Conservation (phyloP, 1,139 yeast species). For the Lodderomyces beijingensis region DNA sequence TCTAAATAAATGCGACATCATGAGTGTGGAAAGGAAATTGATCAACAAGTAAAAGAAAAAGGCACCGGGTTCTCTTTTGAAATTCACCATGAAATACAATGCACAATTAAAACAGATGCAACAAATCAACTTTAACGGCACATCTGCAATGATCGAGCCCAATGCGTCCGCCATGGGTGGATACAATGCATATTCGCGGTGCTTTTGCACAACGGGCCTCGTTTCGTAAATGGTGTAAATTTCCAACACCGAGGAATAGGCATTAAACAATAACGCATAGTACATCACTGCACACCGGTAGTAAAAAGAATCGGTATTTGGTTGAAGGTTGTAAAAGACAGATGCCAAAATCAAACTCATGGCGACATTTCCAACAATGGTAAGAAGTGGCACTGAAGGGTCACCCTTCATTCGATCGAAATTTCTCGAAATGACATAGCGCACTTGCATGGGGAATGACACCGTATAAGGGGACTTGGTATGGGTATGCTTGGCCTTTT, state of each 20-base stretch:
- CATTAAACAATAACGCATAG: conserved; percentile 54
- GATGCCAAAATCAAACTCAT: conserved; percentile 75
- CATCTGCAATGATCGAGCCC: conserved; percentile 53
- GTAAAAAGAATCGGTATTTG: conserved; percentile 48
- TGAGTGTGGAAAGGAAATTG: conserved; percentile 40
- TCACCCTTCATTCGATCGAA: conserved; percentile 62
- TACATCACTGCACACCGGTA: conserved; percentile 56
- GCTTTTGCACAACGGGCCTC: conserved; percentile 59
- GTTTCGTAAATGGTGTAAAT: conserved; percentile 52
- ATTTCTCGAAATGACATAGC: conserved; percentile 58
- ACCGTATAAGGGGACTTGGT: conserved; percentile 61
- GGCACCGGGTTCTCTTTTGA: conserved; percentile 56
- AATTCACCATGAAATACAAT: conserved; percentile 54
- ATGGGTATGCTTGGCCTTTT: conserved; percentile 52
- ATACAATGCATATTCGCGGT: conserved; percentile 58
- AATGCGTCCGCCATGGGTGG: conserved; percentile 67
- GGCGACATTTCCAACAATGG: conserved; percentile 59
- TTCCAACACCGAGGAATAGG: conserved; percentile 55
- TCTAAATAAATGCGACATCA: conserved; percentile 57
- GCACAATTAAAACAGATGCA: conserved; percentile 38
- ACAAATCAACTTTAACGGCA: conserved; percentile 51
- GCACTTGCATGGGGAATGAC: conserved; percentile 61
- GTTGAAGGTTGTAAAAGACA: conserved; percentile 50
- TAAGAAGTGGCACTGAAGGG: conserved; percentile 56
- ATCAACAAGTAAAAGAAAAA: conserved; percentile 52